Evolutionary conservation across 495 filamentous ascomycete species (phyloP).

Genomic region (Xylona heveae): DNA sequence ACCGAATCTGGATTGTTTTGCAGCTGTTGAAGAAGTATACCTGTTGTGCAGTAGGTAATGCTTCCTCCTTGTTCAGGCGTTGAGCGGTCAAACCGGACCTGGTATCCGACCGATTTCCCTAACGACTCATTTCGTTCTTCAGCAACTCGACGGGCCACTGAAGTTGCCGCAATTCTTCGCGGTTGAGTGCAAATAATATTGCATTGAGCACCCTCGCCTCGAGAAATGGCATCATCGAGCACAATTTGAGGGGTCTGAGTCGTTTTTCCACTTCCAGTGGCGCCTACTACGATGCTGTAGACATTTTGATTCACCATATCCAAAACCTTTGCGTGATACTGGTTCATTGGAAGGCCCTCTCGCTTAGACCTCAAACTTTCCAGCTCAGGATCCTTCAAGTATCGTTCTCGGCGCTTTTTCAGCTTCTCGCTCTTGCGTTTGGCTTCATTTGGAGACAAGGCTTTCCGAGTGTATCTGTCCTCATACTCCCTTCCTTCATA

Average conservation of each 20-base stretch:
- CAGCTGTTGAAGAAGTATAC: constrained; percentile 28
- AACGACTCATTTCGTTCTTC: constrained; percentile 27
- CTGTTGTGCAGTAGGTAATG: constrained; percentile 37
- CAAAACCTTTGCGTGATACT: constrained; percentile 20
- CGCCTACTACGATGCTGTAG: constrained; percentile 31
- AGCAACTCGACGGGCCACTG: constrained; percentile 32
- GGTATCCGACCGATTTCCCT: constrained; percentile 28
- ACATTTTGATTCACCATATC: constrained; percentile 24
- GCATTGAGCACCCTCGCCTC: constrained; percentile 19
- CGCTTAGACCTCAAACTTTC: constrained; percentile 17
- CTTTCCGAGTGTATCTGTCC: constrained; percentile 6
- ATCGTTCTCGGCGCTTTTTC: constrained; percentile 12
- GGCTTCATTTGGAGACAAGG: constrained; percentile 9
- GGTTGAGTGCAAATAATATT: constrained; percentile 39
- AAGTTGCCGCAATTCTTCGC: constrained; percentile 31
- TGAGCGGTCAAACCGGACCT: constrained; percentile 27
- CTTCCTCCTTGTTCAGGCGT: constrained; percentile 18
- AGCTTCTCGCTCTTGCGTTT: constrained; percentile 11
- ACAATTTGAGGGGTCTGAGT: constrained; percentile 41
- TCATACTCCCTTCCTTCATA: constrained; percentile 7
- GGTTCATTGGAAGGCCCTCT: constrained; percentile 27
- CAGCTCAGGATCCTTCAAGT: constrained; percentile 13
- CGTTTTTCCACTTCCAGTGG: constrained; percentile 38
- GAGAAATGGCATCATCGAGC: constrained; percentile 26
- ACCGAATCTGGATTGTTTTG: constrained; percentile 19